Percentiles rank a stretch among this genome's conserved stretches.
These are phyloP conservation scores for Alternaria triticina DNA, from an alignment of 2,329 filamentous ascomycete species.

Conservation along the genomic window DNA sequence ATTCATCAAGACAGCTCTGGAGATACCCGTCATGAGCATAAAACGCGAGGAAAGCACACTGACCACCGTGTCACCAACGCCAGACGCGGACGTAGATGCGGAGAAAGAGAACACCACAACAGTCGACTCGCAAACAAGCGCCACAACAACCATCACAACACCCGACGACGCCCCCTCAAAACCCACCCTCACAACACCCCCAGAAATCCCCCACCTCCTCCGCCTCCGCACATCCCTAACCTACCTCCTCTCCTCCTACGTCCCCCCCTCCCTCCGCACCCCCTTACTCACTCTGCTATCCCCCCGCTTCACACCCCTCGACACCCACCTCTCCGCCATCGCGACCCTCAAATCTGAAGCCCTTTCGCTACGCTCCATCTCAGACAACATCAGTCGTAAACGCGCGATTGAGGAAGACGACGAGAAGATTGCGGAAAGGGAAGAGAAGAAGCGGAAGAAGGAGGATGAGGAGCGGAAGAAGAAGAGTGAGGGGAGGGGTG, in stretches of 20 bases:
- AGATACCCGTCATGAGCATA: slow-evolving; percentile 75
- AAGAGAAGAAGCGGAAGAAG: slow-evolving; percentile 82
- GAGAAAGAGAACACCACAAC: neutral
- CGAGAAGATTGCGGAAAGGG: slow-evolving; percentile 55
- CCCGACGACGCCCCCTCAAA: slow-evolving; percentile 9
- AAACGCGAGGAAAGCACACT: slow-evolving; percentile 62
- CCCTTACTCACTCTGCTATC: slow-evolving; percentile 49
- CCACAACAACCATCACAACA: neutral
- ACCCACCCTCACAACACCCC: slow-evolving; percentile 35
- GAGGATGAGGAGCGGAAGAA: slow-evolving; percentile 89
- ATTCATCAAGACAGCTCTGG: slow-evolving; percentile 77
- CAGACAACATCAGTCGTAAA: slow-evolving; percentile 73
- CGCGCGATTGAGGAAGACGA: slow-evolving; percentile 65
- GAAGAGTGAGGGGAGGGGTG: slow-evolving; percentile 77
- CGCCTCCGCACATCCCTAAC: slow-evolving; percentile 68
- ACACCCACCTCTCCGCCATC: slow-evolving; percentile 72
- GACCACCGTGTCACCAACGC: slow-evolving; percentile 31
- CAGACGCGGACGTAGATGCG: slow-evolving; percentile 1
- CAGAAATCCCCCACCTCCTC: slow-evolving; percentile 64
- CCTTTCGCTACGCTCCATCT: slow-evolving; percentile 68
- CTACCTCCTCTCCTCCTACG: slow-evolving; percentile 69
- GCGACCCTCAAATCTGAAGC: slow-evolving; percentile 74
- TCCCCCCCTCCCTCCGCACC: slow-evolving; percentile 54
- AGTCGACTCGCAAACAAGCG: neutral
- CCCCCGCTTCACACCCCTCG: slow-evolving; percentile 73